A percentile compares a stretch with the other conserved stretches of the same genome.
These are phyloP conservation scores for Plectosphaerella sp. DNA, from an alignment of 2,329 filamentous ascomycete species.

Conservation along the genomic window DNA sequence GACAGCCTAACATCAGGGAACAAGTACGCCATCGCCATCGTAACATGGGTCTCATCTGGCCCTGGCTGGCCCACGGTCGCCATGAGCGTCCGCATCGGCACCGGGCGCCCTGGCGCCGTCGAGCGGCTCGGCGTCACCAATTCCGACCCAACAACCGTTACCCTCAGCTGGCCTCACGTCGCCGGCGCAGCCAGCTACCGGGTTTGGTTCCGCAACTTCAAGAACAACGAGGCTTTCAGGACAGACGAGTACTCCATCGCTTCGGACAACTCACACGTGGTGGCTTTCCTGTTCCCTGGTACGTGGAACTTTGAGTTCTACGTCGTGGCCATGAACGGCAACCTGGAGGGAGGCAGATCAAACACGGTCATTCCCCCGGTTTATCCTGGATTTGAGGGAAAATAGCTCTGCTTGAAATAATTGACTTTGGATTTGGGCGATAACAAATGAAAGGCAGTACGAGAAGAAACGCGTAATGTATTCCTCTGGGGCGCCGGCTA, in stretches of 20 bases:
- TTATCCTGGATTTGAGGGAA: not conserved
- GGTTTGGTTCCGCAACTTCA: slow-evolving; percentile 4
- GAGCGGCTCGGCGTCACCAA: not conserved
- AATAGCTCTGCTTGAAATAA: too few species aligned
- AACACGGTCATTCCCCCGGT: not conserved
- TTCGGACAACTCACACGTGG: slow-evolving; percentile 1
- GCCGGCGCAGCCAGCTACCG: slow-evolving; percentile 1
- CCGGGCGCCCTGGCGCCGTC: not conserved
- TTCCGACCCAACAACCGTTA: not conserved
- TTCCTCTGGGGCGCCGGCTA: too few species aligned
- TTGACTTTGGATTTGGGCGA: too few species aligned
- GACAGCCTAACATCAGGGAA: not conserved
- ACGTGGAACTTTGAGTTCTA: slow-evolving; percentile 15
- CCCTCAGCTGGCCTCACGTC: not conserved
- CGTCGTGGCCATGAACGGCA: slow-evolving; percentile 14
- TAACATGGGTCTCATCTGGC: slow-evolving; percentile 2
- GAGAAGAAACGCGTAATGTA: too few species aligned
- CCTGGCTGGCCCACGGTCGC: not conserved
- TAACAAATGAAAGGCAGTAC: too few species aligned
- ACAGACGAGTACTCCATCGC: not conserved
- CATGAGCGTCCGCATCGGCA: slow-evolving; percentile 1
- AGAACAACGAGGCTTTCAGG: not conserved
- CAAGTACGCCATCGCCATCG: not conserved
- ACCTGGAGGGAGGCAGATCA: slow-evolving; percentile 7
- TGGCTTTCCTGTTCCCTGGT: slow-evolving; percentile 11